Conservation (phyloP, 202 grass and related monocot genomes). For the Dendrocalamus latiflorus region DNA sequence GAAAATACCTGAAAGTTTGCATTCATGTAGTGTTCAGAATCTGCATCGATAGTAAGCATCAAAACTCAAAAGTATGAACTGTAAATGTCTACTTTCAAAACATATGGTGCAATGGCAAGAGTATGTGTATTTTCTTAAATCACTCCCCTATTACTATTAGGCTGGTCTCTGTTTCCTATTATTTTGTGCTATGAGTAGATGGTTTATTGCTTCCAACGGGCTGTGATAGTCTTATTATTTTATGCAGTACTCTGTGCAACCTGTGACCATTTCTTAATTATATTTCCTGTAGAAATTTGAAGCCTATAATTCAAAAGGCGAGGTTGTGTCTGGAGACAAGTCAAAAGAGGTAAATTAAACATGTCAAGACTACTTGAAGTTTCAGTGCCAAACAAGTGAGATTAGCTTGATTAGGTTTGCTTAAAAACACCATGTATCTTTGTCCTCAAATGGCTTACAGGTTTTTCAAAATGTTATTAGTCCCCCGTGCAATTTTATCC, state of each 20-base stretch:
- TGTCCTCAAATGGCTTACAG: conserved; percentile 9
- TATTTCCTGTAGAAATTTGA: conserved; percentile 81
- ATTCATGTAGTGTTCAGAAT: background rate
- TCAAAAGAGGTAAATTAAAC: conserved; percentile 69
- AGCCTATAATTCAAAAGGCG: conserved; percentile 81
- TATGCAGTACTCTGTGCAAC: conserved; percentile 6
- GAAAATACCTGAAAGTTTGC: background rate
- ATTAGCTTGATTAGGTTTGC: background rate
- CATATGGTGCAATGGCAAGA: background rate
- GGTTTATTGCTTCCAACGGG: background rate
- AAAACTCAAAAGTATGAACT: background rate
- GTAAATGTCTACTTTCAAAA: background rate
- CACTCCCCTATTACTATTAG: background rate
- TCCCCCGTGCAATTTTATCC: background rate
- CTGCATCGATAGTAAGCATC: background rate
- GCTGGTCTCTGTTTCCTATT: background rate
- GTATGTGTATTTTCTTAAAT: background rate
- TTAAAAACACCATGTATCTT: conserved; percentile 1
- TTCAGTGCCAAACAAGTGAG: conserved; percentile 3
- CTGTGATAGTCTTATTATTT: conserved; percentile 17
- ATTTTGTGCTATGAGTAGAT: conserved; percentile 11
- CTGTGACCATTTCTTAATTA: conserved; percentile 21
- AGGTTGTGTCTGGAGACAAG: conserved; percentile 83
- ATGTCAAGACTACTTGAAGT: conserved; percentile 1
- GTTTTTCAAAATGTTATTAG: background rate